Evolutionary conservation across 169 alveolate species (phyloP).

Genomic region (Eimeria zaria): DNA sequence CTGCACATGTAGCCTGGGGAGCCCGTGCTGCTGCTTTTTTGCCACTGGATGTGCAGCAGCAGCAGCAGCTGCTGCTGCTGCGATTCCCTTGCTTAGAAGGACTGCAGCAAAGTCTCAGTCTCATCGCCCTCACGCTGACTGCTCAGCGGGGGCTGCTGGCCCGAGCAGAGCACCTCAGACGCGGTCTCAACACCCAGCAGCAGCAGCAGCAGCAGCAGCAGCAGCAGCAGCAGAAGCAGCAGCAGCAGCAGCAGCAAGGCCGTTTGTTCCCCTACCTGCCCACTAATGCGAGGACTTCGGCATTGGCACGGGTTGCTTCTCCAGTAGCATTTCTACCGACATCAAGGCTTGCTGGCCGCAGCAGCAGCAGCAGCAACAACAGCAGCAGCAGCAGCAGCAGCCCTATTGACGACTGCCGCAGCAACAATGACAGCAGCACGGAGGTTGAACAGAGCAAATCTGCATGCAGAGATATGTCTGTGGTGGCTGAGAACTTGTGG

Average conservation of each 20-base stretch:
- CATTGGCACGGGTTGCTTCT: slow-evolving; percentile 14
- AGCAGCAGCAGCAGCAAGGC: neutral
- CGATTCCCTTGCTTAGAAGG: slow-evolving; percentile 21
- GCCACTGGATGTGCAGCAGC: slow-evolving; percentile 71
- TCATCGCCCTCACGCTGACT: slow-evolving; percentile 9
- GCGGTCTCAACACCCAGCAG: neutral
- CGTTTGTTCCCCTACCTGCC: slow-evolving; percentile 29
- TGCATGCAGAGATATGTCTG: neutral
- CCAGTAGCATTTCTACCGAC: slow-evolving; percentile 29
- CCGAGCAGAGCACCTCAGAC: slow-evolving; percentile 40
- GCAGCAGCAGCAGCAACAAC: slow-evolving; percentile 73
- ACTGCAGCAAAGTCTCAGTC: slow-evolving; percentile 46
- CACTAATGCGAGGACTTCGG: neutral
- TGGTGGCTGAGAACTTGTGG: slow-evolving; percentile 28
- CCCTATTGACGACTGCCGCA: neutral
- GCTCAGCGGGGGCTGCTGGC: slow-evolving; percentile 62
- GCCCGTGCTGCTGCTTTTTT: slow-evolving; percentile 62
- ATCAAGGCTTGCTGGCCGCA: neutral
- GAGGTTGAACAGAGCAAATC: neutral
- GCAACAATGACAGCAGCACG: slow-evolving; percentile 11
- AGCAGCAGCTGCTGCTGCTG: slow-evolving; percentile 68
- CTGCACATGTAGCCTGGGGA: slow-evolving; percentile 56
- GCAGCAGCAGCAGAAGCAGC: slow-evolving; percentile 27
- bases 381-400: slow-evolving; percentile 52
- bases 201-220: slow-evolving; percentile 64